phyloP scores from a whole-genome alignment of 257 asterid genomes.

The Plantago ovata region DNA sequence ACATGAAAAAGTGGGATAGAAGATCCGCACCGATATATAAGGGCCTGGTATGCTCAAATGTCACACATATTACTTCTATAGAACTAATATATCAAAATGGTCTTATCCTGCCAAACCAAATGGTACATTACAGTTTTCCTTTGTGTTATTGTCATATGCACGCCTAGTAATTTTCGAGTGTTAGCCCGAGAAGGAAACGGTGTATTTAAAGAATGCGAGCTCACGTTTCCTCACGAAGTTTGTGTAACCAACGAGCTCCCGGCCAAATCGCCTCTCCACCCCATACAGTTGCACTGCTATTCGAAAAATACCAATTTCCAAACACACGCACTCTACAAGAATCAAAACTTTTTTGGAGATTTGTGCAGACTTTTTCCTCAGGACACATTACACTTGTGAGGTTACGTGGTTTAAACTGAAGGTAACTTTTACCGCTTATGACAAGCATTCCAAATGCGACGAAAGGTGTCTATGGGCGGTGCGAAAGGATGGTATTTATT shows the following conservation, averaged over 20 bases:
- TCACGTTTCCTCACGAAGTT: not conserved
- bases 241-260: slow-evolving; percentile 1
- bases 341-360: not conserved
- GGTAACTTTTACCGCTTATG: not conserved
- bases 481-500: not conserved
- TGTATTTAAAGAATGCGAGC: no score
- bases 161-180: no score
- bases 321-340: not conserved
- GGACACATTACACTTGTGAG: not conserved
- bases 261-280: not conserved
- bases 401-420: not conserved
- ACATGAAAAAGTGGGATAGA: no score
- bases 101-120: no score
- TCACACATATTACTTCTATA: no score
- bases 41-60: no score
- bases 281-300: not conserved
- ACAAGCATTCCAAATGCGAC: fast-evolving
- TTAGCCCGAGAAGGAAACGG: no score
- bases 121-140: no score
- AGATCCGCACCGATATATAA: no score
- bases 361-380: not conserved
- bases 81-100: no score
- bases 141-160: no score
- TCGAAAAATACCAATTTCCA: not conserved
- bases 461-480: not conserved